Base-by-base conservation (phyloP, 495 filamentous ascomycete species). In the Penicillium cinerascens region DNA sequence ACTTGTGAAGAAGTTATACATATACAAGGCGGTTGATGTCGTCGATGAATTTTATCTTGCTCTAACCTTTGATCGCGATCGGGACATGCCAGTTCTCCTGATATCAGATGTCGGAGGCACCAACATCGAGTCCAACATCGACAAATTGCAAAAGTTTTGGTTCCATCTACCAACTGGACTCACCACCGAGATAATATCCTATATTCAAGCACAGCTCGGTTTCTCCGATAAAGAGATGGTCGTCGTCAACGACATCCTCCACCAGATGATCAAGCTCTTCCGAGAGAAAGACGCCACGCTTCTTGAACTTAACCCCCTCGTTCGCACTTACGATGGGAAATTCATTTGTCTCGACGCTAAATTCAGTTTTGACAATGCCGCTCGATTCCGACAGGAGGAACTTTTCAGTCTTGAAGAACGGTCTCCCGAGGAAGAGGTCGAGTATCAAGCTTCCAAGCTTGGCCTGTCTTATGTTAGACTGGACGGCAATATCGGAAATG, bases 251-350 rank as follows among this genome's bases (percentile, higher is more conserved):
- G 50, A 57, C 11, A 58, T 73, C 18, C 29, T 73, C 1, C 52
- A 49, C 0, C 62, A 61, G 20, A 60, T 71, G 61, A 42, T 61
- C 0, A 47, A 54, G 2, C 40, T 73, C 0, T 73, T 73, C 45
- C 27, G 27, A 6, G 56, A 64, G 21, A 71, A 65, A 47, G 70
- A 74, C 29, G 70, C 70, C 1, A 70, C 59, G 11, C 44, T 71
- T 0, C 43, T 73, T 0, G 70, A 73, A 33, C 35, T 73, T 21
- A 71, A 70, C 26, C 67, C 68, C 0, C 58, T 73, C 22, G 70
- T 64, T 2, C 60, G 55, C 13, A 64, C 65, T 0, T n/a, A 38
- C 0, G 56, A 67, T 2, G 63, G 63, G 0, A 27, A 55, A 0
- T 70, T 73, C 25, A 44, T 66, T 6, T 67, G 60, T 40, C 44